These are phyloP conservation scores for Microdochium bolleyi DNA, from an alignment of 2,329 filamentous ascomycete genomes.

Conservation along the genomic window DNA sequence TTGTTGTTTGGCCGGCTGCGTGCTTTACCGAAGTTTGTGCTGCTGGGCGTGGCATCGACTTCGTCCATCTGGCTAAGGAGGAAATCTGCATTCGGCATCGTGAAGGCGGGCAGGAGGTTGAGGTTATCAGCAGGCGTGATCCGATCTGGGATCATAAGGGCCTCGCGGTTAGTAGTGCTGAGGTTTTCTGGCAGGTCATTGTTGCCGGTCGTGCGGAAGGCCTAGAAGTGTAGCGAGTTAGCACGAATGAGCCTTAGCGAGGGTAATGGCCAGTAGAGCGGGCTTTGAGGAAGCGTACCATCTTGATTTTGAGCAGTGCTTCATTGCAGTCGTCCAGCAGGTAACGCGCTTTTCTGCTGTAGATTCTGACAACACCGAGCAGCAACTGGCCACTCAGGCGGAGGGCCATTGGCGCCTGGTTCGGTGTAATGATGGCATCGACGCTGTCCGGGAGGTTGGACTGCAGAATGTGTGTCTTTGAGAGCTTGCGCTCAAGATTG, in stretches of 20 bases:
- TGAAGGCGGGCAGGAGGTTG: conserved; percentile 60
- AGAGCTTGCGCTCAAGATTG: conserved; percentile 96
- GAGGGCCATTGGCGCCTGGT: conserved; percentile 89
- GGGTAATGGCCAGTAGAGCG: conserved; percentile 2
- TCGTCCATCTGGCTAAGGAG: conserved; percentile 70
- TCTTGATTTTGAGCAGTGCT: conserved; percentile 95
- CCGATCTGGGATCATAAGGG: conserved; percentile 81
- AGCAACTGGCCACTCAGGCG: conserved; percentile 90
- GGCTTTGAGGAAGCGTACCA: conserved; percentile 56
- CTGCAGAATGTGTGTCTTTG: conserved; percentile 91
- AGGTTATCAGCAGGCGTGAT: conserved; percentile 86
- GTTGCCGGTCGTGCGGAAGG: conserved; percentile 88
- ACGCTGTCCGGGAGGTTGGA: conserved; percentile 94
- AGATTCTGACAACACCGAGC: conserved; percentile 93
- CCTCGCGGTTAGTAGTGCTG: conserved; percentile 73
- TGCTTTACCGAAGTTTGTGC: conserved; percentile 44
- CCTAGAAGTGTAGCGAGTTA: conserved; percentile 39
- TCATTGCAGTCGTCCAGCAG: conserved; percentile 96
- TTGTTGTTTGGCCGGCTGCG: conserved; percentile 39
- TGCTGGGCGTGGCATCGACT: conserved; percentile 42
- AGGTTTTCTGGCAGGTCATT: conserved; percentile 87
- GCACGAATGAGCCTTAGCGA: conserved; percentile 20
- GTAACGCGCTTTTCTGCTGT: conserved; percentile 94
- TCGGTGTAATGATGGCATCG: conserved; percentile 86
- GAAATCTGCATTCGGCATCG: conserved; percentile 69